Conservation (phyloP, 148 eudicot genomes). For the Rhododendron molle region DNA sequence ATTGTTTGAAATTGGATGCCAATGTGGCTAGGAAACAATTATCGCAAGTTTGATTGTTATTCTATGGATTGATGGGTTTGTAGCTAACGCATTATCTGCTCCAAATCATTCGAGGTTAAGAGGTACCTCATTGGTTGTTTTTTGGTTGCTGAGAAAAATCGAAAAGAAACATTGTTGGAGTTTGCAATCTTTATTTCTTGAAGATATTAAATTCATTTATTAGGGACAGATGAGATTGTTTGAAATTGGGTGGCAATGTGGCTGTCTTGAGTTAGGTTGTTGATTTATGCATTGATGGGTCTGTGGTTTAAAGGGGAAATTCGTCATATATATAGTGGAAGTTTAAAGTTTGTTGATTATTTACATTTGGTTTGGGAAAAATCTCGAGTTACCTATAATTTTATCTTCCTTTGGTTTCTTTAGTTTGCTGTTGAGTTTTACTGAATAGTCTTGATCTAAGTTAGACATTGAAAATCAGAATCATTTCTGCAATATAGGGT, state of each 20-base stretch:
- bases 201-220: neutral
- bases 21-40: neutral
- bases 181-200: neutral
- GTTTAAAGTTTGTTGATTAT: neutral
- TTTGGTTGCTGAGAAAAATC: neutral
- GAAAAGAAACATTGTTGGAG: neutral
- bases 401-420: neutral
- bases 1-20: neutral
- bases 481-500: neutral
- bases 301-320: neutral
- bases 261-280: neutral
- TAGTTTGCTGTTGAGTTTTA: neutral
- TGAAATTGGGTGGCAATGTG: neutral
- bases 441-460: neutral
- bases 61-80: neutral
- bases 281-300: neutral
- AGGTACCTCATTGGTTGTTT: neutral
- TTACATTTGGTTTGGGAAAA: neutral
- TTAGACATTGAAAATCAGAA: neutral
- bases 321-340: neutral
- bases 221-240: neutral
- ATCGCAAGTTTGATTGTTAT: neutral
- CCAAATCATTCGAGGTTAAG: neutral
- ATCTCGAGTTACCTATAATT: neutral
- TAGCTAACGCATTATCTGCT: neutral